Evolutionary conservation across 805 yeast genomes (phyloP), one percentile per base, ranked within the genome.

Genomic region (Phaffomyces opuntiae): DNA sequence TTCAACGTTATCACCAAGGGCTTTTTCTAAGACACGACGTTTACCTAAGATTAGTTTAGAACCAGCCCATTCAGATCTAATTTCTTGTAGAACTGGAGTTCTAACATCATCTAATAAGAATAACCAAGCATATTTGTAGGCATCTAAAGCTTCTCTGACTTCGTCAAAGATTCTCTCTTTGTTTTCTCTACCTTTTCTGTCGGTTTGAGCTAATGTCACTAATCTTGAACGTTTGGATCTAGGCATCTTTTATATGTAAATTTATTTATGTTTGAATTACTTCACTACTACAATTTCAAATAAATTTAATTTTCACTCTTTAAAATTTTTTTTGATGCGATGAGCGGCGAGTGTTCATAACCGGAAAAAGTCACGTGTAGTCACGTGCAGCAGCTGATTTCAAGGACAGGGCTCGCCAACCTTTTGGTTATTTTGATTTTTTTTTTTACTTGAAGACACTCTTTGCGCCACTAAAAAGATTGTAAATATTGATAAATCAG

Each of bases 141-240:
- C 71, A 54, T 93, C 97, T 49, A 93, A 75, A 17, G 85, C 81
- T 49, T 76, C 76, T 69, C 96, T 81, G 43, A 93, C 82, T 52
- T 89, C 96, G 60, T 90, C 96, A 55, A 89, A 93, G 55, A 91
- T 81, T 59, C 91, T 75, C 56, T 80, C 91, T 65, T 93, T 93
- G 69, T 88, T 89, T 57, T 87, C 97, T 54, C 83, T 81, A 42
- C 96, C 96, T 64, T 93, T 93, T 68, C 89, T 93, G 56, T 89
- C 97, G 52, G 98, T 91, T 63, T 91, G 91, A 35, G 99, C 93
- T 57, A 93, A 74, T 13, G 98, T 87, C 50, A 93, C 95, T 56
- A 90, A 82, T 81, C 87, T 93, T 55, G 96, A 84, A 78, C 98
- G 91, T 66, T 82, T 90, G 34, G 97, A 89, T 77, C 96, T 87